These are phyloP conservation scores for Phoma sp. DNA, from an alignment of 2,329 filamentous ascomycete species.

Conservation along the genomic window DNA sequence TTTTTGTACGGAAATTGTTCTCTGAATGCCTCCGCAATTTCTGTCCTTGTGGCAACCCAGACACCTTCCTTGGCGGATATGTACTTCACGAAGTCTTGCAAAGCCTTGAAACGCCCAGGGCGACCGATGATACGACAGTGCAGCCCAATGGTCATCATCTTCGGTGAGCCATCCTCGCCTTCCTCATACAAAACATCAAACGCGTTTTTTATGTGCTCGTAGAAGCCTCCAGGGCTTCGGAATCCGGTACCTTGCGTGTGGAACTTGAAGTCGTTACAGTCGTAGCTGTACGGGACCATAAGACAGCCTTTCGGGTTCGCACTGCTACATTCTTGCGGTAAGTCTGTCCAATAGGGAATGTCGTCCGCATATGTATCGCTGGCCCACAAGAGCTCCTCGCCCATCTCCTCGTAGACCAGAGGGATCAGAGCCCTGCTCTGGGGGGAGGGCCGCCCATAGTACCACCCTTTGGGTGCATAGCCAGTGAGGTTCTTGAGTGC, in stretches of 20 bases:
- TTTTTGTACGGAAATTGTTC: slow-evolving; percentile 59
- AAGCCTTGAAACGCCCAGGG: slow-evolving; percentile 59
- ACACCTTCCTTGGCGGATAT: slow-evolving; percentile 61
- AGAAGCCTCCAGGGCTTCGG: slow-evolving; percentile 54
- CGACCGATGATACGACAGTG: slow-evolving; percentile 63
- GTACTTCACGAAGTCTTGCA: slow-evolving; percentile 63
- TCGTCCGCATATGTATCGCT: slow-evolving; percentile 63
- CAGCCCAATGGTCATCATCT: slow-evolving; percentile 65
- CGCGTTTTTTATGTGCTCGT: slow-evolving; percentile 54
- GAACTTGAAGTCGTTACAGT: slow-evolving; percentile 62
- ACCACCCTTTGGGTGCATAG: slow-evolving; percentile 54
- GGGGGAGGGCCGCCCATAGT: slow-evolving; percentile 57
- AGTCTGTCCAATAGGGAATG: slow-evolving; percentile 63
- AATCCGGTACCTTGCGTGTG: slow-evolving; percentile 55
- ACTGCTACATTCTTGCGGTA: slow-evolving; percentile 57
- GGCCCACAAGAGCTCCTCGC: slow-evolving; percentile 59
- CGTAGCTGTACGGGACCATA: slow-evolving; percentile 63
- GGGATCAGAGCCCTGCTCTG: slow-evolving; percentile 38
- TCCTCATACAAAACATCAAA: slow-evolving; percentile 64
- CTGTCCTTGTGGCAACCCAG: slow-evolving; percentile 62
- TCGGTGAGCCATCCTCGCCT: slow-evolving; percentile 46
- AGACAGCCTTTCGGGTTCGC: slow-evolving; percentile 57
- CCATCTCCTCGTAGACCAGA: slow-evolving; percentile 54
- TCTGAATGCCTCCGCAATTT: slow-evolving; percentile 61
- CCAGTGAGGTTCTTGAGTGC: slow-evolving; percentile 7